These are phyloP conservation scores for Populus pruinosa DNA, from an alignment of 345 rosid species.

Conservation along the genomic window DNA sequence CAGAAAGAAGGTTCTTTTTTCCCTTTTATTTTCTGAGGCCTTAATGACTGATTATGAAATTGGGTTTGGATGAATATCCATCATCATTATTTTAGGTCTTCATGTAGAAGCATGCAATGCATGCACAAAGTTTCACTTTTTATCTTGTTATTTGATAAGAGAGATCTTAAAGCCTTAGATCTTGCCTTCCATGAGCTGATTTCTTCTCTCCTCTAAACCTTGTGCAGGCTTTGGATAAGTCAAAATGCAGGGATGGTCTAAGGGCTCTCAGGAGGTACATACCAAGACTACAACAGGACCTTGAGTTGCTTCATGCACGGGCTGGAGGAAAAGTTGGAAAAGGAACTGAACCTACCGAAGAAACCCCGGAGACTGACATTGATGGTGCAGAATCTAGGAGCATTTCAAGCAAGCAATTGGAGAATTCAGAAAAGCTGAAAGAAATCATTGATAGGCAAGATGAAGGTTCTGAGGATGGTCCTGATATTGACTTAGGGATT, in stretches of 20 bases:
- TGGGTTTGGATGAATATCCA: not conserved
- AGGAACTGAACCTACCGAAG: conserved; percentile 18
- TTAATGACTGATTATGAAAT: not conserved
- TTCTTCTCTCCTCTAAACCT: not conserved
- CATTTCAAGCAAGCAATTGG: conserved; percentile 20
- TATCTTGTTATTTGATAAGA: not conserved
- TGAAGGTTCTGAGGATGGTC: conserved; percentile 45
- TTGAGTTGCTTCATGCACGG: conserved; percentile 63
- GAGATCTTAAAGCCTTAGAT: not conserved
- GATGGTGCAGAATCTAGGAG: conserved; percentile 12
- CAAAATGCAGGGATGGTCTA: conserved; percentile 77
- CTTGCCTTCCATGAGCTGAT: not conserved
- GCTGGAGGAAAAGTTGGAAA: conserved; percentile 32
- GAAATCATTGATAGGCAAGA: conserved; percentile 42
- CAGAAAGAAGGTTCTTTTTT: conserved; percentile 60
- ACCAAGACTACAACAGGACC: conserved; percentile 86
- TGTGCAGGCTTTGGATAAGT: conserved; percentile 75
- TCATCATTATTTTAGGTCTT: not conserved
- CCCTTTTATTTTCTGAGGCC: not conserved
- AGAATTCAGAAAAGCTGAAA: conserved; percentile 44
- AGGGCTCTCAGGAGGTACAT: conserved; percentile 72
- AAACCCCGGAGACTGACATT: conserved; percentile 14
- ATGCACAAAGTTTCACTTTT: not conserved
- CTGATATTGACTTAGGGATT: conserved; percentile 32
- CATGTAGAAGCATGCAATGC: not conserved